Base-by-base conservation (phyloP, 768 basidiomycete genomes). In the Atractiella rhizophila region DNA sequence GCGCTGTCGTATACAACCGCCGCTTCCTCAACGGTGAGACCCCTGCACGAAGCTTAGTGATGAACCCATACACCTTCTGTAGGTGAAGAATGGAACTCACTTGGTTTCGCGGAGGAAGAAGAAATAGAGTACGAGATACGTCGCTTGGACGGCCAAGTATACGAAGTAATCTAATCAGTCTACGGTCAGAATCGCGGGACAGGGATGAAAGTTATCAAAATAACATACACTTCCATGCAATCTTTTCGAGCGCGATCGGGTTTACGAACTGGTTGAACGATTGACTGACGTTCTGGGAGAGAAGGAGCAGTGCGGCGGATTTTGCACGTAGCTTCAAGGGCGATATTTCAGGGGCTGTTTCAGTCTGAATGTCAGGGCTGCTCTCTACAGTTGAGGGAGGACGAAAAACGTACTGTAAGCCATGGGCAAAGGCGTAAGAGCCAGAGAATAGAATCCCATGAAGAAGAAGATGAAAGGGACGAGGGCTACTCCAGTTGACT, bases 181-280 rank as follows among this genome's bases (percentile, higher is more conserved):
- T n/a, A n/a, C n/a, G n/a, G 31, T 33, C 21, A 6, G 13, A 15
- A 7, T 3, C 6, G 25, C 7, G 19, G 16, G 5, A 62, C 13
- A 37, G 32, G 28, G 4, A 21, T 12, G 16, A 9, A 7, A 35
- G 18, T 9, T 23, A 19, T 39, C 23, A 30, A n/a, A 42, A 30
- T n/a, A 26, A 7, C 11, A 25, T 23, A 26, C 41, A 29, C 24
- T 39, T 33, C 30, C 43, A 25, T 27, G 25, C 19, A 12, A 39
- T 28, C 15, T 24, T 15, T 7, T 40, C 25, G 13, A 47, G 32
- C 4, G 40, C 45, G 4, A 23, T 48, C 62, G 62, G 64, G 66
- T 71, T 71, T 40, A 71, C 68, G 54, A 70, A 73, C 48, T 69
- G 69, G 51, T 73, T 73, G 63, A 73, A 69, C 59, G 69, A 70